These are phyloP conservation scores for Barnettozyma botsteinii DNA, from an alignment of 805 yeast genomes.

Conservation along the genomic window DNA sequence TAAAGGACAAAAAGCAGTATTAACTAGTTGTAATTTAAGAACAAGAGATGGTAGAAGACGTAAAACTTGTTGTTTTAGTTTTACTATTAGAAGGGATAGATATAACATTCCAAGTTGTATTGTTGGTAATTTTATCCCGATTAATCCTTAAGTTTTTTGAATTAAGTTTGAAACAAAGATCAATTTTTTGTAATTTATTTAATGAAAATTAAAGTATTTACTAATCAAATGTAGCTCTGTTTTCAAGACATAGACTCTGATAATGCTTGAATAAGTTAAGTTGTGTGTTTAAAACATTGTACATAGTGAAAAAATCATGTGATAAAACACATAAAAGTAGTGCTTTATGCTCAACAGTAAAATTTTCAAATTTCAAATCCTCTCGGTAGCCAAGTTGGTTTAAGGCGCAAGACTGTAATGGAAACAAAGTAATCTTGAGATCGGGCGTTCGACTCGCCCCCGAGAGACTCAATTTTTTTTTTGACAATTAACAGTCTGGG, in stretches of 20 bases:
- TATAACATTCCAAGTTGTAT: constrained; percentile 95
- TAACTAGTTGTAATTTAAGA: constrained; percentile 84
- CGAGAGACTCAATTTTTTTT: constrained; percentile 32
- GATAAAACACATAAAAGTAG: too few relatives aligned
- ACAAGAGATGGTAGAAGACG: constrained; percentile 76
- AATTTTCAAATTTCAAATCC: constrained; percentile 6
- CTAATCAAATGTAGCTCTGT: too few relatives aligned
- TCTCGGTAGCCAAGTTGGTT: constrained; percentile 42
- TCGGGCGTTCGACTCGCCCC: constrained; percentile 50
- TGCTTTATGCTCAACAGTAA: too few relatives aligned
- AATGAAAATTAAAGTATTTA: too few relatives aligned
- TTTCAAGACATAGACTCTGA: not conserved
- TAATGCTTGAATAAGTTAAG: too few relatives aligned
- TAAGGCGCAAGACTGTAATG: constrained; percentile 42
- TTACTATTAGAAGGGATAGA: constrained; percentile 86
- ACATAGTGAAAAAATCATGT: too few relatives aligned
- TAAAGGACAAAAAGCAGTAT: constrained; percentile 89
- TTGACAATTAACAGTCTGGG: not conserved
- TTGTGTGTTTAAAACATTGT: too few relatives aligned
- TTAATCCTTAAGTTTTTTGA: constrained; percentile 29
- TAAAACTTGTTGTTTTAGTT: constrained; percentile 87
- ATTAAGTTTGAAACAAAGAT: constrained; percentile 3
- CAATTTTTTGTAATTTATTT: too few relatives aligned
- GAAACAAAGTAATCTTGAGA: constrained; percentile 35
- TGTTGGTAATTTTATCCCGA: constrained; percentile 91